Conservation (phyloP, 148 eudicot species). For the Chenopodium formosanum region DNA sequence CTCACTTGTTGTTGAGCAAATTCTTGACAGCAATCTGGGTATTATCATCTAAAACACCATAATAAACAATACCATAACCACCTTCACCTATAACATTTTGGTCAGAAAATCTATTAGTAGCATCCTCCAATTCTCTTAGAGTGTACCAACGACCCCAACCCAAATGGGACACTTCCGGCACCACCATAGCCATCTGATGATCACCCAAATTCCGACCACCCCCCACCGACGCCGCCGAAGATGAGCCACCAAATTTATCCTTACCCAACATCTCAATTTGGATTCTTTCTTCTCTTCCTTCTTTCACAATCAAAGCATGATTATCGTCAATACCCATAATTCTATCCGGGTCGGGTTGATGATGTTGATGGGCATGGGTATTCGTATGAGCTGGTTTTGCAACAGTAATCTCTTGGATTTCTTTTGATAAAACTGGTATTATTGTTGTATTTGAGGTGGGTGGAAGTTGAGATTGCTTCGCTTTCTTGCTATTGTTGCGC, state of each 20-base stretch:
- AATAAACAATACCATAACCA: conserved; percentile 75
- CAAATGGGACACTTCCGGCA: conserved; percentile 69
- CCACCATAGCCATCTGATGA: conserved; percentile 20
- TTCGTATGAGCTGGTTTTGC: conserved; percentile 12
- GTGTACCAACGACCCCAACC: conserved; percentile 88
- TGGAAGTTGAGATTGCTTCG: conserved; percentile 7
- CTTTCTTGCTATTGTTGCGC: conserved; percentile 24
- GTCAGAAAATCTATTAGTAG: conserved; percentile 54
- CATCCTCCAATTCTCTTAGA: conserved; percentile 65
- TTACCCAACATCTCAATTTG: conserved; percentile 36
- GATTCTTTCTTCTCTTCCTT: conserved; percentile 26
- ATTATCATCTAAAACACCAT: conserved; percentile 51
- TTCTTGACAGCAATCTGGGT: conserved; percentile 70
- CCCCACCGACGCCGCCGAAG: conserved; percentile 1
- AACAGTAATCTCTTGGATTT: conserved; percentile 36
- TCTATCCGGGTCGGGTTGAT: conserved; percentile 18
- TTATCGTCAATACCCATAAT: conserved; percentile 3
- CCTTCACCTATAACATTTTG: conserved; percentile 79
- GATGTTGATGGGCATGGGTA: conserved; percentile 1
- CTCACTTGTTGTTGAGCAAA: conserved; percentile 65
- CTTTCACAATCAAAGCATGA: background rate
- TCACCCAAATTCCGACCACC: conserved; percentile 16
- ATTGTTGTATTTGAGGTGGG: background rate
- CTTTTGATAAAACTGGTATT: conserved; percentile 32
- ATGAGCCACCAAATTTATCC: conserved; percentile 19